Percentiles rank a stretch among this genome's conserved stretches.
phyloP scores from a whole-genome alignment of 2,329 filamentous ascomycete genomes.

The Claviceps arundinis region DNA sequence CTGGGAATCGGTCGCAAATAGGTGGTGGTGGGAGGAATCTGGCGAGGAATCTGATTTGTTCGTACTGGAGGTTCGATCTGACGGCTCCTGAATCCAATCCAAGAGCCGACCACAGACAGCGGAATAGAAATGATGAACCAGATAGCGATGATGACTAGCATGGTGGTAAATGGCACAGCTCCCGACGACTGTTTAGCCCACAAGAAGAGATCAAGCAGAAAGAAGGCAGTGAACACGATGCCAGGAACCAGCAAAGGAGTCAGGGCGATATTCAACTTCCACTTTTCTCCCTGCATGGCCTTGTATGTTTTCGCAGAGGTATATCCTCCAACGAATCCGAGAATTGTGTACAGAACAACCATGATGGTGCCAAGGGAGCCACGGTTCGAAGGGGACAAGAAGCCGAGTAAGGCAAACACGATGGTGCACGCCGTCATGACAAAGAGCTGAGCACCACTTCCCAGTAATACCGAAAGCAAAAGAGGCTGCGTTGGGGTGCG shows the following conservation, averaged over 20 bases:
- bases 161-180: constrained; percentile 90
- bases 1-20: constrained; percentile 81
- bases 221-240: constrained; percentile 77
- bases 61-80: constrained; percentile 69
- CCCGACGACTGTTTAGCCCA: constrained; percentile 89
- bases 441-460: constrained; percentile 91
- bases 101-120: constrained; percentile 78
- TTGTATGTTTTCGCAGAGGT: constrained; percentile 87
- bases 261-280: constrained; percentile 85
- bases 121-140: constrained; percentile 97
- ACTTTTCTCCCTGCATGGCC: constrained; percentile 77
- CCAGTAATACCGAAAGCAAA: constrained; percentile 73
- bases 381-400: constrained; percentile 89
- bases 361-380: constrained; percentile 88
- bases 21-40: constrained; percentile 73
- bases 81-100: constrained; percentile 73
- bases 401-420: constrained; percentile 81
- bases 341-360: constrained; percentile 82
- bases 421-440: constrained; percentile 96
- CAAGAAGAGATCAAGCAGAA: constrained; percentile 89
- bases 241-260: constrained; percentile 79
- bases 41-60: constrained; percentile 94
- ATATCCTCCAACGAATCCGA: constrained; percentile 88
- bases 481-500: constrained; percentile 72
- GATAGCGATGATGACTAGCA: constrained; percentile 84